Evolutionary conservation across 441 rosid species (phyloP), one percentile per base, ranked within the genome.

Genomic region (Populus trichocarpa): DNA sequence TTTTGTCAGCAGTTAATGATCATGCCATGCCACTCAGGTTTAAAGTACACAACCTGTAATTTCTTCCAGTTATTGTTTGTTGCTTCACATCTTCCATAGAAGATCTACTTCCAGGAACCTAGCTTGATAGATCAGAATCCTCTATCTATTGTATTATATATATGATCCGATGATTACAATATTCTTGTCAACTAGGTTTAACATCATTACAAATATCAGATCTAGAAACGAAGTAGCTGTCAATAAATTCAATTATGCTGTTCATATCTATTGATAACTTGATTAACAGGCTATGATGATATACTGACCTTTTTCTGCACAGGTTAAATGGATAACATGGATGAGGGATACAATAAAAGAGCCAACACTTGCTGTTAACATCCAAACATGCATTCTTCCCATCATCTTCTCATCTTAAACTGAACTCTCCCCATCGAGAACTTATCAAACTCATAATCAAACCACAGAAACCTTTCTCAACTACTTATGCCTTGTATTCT

Each of bases 401-500:
- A 85, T 90, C 89, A 86, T 89, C 87, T 71, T 79, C 85, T 86
- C 89, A 85, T 87, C 83, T 82, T 80, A 76, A 81, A 75, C 74
- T 75, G 87, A 86, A 74, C 50, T 61, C 38, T 73, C 80, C 82
- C 89, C 91, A 88, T 88, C 73, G 77, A 80, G 75, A 13, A 46
- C 18, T 76, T 67, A 83, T 81, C 74, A 79, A 80, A 80, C 59
- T 73, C 86, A 80, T 81, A 76, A 84, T 80, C 84, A 80, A 50
- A 40, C 74, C 75, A 61, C 40, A 46, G 18, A 46, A 14, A 46
- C 57, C 57, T 46, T 46, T 46, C 57, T 14, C 70, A 18, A 30
- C 70, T 67, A 67, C 11, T 25, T 63, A 63, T 11, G 22, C 26
- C 22, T 63, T 11, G 26, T 22, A 22, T 23, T 8, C 28, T 26